Evolutionary conservation across 805 yeast species (phyloP).

Genomic region (Starmerella cellae): DNA sequence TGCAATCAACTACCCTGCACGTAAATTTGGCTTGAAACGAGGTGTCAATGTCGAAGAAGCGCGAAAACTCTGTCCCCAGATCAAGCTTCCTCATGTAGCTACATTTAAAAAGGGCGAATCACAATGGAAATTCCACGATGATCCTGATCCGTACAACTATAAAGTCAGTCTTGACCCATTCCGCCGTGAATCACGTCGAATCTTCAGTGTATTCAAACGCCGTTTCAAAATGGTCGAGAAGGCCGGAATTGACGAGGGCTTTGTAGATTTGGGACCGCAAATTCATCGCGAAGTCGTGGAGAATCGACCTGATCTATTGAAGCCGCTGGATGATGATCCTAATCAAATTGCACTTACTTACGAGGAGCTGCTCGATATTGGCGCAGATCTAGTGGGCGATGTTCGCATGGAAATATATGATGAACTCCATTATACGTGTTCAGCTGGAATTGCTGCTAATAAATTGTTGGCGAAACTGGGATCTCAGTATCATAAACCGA

Average conservation of each 20-base stretch:
- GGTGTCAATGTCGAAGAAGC: constrained; percentile 65
- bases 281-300: constrained; percentile 36
- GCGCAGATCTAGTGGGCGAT: constrained; percentile 43
- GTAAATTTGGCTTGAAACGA: constrained; percentile 66
- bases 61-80: constrained; percentile 54
- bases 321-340: constrained; percentile 33
- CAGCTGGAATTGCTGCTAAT: constrained; percentile 72
- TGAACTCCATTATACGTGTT: constrained; percentile 66
- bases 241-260: constrained; percentile 92
- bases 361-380: constrained; percentile 56
- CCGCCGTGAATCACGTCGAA: constrained; percentile 71
- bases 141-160: constrained; percentile 44
- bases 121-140: constrained; percentile 58
- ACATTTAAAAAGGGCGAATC: constrained; percentile 80
- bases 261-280: constrained; percentile 64
- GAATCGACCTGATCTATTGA: constrained; percentile 34
- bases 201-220: constrained; percentile 48
- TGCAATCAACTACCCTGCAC: constrained; percentile 73
- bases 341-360: constrained; percentile 51
- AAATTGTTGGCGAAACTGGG: constrained; percentile 78
- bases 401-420: constrained; percentile 41
- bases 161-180: constrained; percentile 89
- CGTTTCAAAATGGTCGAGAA: constrained; percentile 67
- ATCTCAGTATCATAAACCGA: constrained; percentile 73
- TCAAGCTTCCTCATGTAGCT: constrained; percentile 81